Conservation (phyloP, 768 basidiomycete species). For the Gautieria morchelliformis region DNA sequence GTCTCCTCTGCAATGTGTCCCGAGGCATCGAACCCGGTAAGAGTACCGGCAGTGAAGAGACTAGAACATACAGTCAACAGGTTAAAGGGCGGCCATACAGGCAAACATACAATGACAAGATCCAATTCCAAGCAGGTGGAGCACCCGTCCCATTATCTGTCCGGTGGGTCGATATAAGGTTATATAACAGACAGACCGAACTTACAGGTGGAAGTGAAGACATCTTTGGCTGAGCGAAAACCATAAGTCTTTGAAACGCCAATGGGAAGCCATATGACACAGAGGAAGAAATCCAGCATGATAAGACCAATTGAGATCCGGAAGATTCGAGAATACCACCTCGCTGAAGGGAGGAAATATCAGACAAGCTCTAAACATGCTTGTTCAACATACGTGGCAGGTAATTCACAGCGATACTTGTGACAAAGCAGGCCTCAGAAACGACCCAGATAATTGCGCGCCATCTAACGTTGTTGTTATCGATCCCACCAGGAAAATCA, state of each 20-base stretch:
- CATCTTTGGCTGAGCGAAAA: conserved; percentile 74
- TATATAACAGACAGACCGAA: not conserved
- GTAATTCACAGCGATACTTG: conserved; percentile 77
- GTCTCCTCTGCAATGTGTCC: conserved; percentile 88
- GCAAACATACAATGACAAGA: conserved; percentile 64
- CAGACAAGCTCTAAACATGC: not conserved
- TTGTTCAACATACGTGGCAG: conserved; percentile 49
- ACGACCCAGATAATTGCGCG: conserved; percentile 78
- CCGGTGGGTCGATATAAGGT: not conserved
- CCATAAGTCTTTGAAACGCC: conserved; percentile 85
- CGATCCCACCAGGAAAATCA: conserved; percentile 73
- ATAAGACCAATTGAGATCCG: conserved; percentile 64
- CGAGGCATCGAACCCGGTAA: conserved; percentile 87
- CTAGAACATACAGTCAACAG: conserved; percentile 23
- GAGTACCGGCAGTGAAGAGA: conserved; percentile 77
- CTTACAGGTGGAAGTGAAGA: conserved; percentile 74
- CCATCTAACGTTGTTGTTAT: conserved; percentile 70
- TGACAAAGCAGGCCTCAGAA: conserved; percentile 60
- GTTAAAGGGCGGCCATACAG: not conserved
- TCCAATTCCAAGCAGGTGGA: conserved; percentile 84
- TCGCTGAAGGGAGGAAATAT: conserved; percentile 15
- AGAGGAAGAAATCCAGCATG: conserved; percentile 81
- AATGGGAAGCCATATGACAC: conserved; percentile 87
- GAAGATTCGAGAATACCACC: conserved; percentile 63
- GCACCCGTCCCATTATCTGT: conserved; percentile 89